A percentile compares a stretch with the other conserved stretches of the same genome.
These are phyloP conservation scores for Alternaria conjuncta DNA, from an alignment of 2,329 filamentous ascomycete genomes.

Conservation along the genomic window DNA sequence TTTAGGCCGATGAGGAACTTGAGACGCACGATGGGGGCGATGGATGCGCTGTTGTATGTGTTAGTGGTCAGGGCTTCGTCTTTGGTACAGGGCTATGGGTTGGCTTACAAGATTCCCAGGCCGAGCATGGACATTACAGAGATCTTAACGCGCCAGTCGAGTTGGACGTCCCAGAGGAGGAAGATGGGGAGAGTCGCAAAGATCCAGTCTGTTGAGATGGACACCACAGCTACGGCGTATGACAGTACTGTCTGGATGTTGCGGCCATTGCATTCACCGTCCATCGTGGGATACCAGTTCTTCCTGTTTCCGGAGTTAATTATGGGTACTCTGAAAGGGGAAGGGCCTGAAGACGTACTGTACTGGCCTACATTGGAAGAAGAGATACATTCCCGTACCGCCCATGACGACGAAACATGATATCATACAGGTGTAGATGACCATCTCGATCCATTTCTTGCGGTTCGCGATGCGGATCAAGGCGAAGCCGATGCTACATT, in stretches of 20 bases:
- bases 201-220: slow-evolving; percentile 10
- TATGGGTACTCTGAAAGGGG: not conserved
- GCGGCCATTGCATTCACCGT: slow-evolving; percentile 2
- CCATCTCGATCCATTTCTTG: slow-evolving; percentile 12
- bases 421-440: slow-evolving; percentile 7
- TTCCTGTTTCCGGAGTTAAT: not conserved
- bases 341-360: not conserved
- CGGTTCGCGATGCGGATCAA: slow-evolving; percentile 9
- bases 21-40: slow-evolving; percentile 10
- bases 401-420: slow-evolving; percentile 8
- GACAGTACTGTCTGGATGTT: slow-evolving; percentile 5
- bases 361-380: slow-evolving; percentile 9
- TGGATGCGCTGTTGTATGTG: not conserved
- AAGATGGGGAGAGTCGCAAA: slow-evolving; percentile 11
- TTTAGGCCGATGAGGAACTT: slow-evolving; percentile 11
- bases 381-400: slow-evolving; percentile 8
- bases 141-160: slow-evolving; percentile 12
- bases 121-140: slow-evolving; percentile 10
- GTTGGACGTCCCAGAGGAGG: slow-evolving; percentile 9
- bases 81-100: not conserved
- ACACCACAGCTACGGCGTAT: slow-evolving; percentile 9
- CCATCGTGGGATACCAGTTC: slow-evolving; percentile 1
- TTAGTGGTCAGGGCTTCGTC: too few species aligned
- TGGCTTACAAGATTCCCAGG: slow-evolving; percentile 6
- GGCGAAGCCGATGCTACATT: slow-evolving; percentile 9